Evolutionary conservation across 805 yeast genomes (phyloP), one percentile per base, ranked within the genome.

Genomic region (Candida nemodendra): DNA sequence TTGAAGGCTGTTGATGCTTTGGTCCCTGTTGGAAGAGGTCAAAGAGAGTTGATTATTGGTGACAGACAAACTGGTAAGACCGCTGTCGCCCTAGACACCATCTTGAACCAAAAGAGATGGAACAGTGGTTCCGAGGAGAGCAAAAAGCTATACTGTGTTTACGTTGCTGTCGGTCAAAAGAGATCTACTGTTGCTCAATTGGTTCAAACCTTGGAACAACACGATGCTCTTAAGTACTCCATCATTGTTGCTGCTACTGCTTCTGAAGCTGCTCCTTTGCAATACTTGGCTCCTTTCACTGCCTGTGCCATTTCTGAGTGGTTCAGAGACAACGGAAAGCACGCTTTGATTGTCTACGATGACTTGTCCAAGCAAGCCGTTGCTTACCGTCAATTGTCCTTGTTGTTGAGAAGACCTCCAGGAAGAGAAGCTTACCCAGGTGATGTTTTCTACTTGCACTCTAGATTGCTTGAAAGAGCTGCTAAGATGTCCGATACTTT

Each of bases 31-130:
- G 99, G 99, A 69, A 93, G 99, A 85, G 99, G 99, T 72, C 99
- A 93, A 79, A 93, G 99, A 87, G 99, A 93, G 81, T 79, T 93
- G 85, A 91, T 91, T 65, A 91, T 91, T 69, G 99, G 99, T 84
- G 99, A 91, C 75, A 91, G 99, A 81, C 99, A 93, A 80, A 93
- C 99, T 65, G 99, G 99, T 84, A 93, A 93, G 81, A 93, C 99
- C 67, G 96, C 98, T 54, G 96, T 93, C 62, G 99, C 98, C 61
- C 71, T 93, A 60, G 99, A 93, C 73, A 81, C 99, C 75, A 93
- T 93, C 66, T 82, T 93, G 67, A 93, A 93, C 79, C 99, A 93
- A 78, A 93, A 91, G 86, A 85, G 95, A 76, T 88, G 97, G 95
- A 93, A 93, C 83, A 71, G 77, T 60, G 96, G 95, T 73, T 41